Evolutionary conservation across 1,139 yeast species (phyloP).

Genomic region (Ashbya aceris): DNA sequence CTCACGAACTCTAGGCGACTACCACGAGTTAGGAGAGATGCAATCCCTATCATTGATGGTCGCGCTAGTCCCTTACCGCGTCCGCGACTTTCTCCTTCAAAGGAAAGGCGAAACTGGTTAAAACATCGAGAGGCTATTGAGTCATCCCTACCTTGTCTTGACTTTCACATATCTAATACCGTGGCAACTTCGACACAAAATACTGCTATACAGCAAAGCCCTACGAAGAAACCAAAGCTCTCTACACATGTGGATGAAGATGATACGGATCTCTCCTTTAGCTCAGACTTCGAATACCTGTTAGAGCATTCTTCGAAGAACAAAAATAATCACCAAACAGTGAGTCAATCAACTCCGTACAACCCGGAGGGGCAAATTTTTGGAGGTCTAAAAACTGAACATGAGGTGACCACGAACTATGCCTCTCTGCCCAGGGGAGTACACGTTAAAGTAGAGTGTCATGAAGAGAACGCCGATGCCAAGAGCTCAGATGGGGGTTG

Average conservation of each 20-base stretch:
- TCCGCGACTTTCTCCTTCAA: not conserved
- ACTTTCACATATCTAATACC: not conserved
- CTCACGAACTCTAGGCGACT: not conserved
- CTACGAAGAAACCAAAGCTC: not conserved
- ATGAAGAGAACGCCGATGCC: no score
- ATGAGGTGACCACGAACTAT: not conserved
- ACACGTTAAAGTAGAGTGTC: no score
- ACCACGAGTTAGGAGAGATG: not conserved
- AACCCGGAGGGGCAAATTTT: no score
- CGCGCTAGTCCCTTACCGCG: no score
- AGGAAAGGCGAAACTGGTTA: not conserved
- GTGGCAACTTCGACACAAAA: slow-evolving; percentile 3
- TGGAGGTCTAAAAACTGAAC: not conserved
- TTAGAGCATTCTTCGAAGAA: not conserved
- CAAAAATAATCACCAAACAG: no score
- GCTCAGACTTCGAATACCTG: slow-evolving; percentile 2
- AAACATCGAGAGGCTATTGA: not conserved
- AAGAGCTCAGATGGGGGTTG: no score
- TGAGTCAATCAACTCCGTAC: no score
- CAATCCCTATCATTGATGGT: not conserved
- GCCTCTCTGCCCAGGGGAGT: not conserved
- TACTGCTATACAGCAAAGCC: not conserved
- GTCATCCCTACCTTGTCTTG: not conserved
- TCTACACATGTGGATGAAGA: not conserved
- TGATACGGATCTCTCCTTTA: not conserved